These are phyloP conservation scores for Murraya koenigii DNA, from an alignment of 345 rosid species.

Conservation along the genomic window DNA sequence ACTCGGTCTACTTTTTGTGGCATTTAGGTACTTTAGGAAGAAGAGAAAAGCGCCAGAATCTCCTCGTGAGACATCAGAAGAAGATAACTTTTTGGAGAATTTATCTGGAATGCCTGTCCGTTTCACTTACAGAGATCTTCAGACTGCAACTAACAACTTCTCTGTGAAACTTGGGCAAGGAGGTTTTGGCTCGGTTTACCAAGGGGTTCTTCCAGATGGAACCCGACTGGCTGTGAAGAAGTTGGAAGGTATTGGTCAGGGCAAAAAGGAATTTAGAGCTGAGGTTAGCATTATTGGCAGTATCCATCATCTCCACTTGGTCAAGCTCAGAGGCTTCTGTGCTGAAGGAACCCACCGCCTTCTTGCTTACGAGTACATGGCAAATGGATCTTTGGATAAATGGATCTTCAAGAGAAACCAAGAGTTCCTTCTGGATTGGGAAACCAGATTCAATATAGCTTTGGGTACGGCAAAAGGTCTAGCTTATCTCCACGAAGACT, in stretches of 20 bases:
- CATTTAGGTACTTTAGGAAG: constrained; percentile 41
- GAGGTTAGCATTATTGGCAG: constrained; percentile 93
- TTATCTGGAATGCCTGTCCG: constrained; percentile 83
- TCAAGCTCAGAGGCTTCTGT: constrained; percentile 81
- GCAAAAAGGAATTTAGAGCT: constrained; percentile 92
- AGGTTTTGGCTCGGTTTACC: constrained; percentile 91
- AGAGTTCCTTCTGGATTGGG: constrained; percentile 58
- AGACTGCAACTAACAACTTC: constrained; percentile 73
- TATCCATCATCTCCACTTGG: constrained; percentile 89
- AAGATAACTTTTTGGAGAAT: constrained; percentile 67
- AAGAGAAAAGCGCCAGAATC: constrained; percentile 38
- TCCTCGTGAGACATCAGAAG: constrained; percentile 55
- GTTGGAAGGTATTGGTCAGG: constrained; percentile 92
- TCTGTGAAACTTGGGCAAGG: constrained; percentile 86
- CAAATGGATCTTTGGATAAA: constrained; percentile 78
- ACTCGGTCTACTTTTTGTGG: constrained; percentile 43
- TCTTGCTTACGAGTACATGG: constrained; percentile 84
- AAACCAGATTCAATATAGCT: constrained; percentile 72
- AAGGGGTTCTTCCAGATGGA: constrained; percentile 73
- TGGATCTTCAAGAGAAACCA: constrained; percentile 74
- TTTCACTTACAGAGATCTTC: constrained; percentile 74
- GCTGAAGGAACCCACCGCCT: constrained; percentile 82
- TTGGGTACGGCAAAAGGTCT: constrained; percentile 86
- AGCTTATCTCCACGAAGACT: constrained; percentile 90
- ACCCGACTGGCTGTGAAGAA: constrained; percentile 88